A percentile compares a stretch with the other conserved stretches of the same genome.
These are phyloP conservation scores for Elaeagnus macrophylla DNA, from an alignment of 306 rosid genomes.

Conservation along the genomic window DNA sequence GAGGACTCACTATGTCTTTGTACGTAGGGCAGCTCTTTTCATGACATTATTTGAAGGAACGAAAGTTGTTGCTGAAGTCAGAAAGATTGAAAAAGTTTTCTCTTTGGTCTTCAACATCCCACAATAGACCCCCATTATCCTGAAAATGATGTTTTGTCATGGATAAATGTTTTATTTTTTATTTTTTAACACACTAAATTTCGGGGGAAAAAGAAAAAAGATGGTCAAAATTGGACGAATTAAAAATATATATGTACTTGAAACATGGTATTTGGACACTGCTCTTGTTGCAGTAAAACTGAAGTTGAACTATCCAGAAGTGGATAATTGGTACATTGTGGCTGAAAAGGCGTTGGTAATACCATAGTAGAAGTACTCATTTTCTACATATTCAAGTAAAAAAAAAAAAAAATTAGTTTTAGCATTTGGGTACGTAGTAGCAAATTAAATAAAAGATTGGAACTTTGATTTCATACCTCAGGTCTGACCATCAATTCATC, in stretches of 20 bases:
- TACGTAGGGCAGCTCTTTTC: slow-evolving; percentile 28
- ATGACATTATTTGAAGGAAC: slow-evolving; percentile 41
- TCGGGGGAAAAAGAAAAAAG: neutral
- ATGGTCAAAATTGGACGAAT: neutral
- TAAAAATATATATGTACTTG: slow-evolving; percentile 34
- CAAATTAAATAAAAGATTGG: neutral
- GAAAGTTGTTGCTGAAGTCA: slow-evolving; percentile 41
- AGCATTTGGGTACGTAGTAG: neutral
- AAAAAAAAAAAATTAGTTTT: neutral
- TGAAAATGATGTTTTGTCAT: slow-evolving; percentile 42
- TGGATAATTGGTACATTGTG: slow-evolving; percentile 35
- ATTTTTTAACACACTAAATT: neutral
- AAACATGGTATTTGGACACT: slow-evolving; percentile 31
- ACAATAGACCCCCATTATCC: slow-evolving; percentile 43
- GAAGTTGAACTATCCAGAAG: slow-evolving; percentile 35
- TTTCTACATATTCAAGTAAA: neutral
- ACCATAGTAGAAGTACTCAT: slow-evolving; percentile 26
- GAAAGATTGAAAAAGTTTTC: slow-evolving; percentile 58
- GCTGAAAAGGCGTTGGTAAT: slow-evolving; percentile 27
- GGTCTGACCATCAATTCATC: slow-evolving; percentile 47
- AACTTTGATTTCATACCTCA: slow-evolving; percentile 33
- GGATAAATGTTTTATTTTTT: neutral
- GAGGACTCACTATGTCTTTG: slow-evolving; percentile 44
- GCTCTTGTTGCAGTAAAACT: slow-evolving; percentile 38
- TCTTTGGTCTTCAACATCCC: slow-evolving; percentile 74